These are phyloP conservation scores for Chaetomium strumarium DNA, from an alignment of 2,329 filamentous ascomycete genomes.

Conservation along the genomic window DNA sequence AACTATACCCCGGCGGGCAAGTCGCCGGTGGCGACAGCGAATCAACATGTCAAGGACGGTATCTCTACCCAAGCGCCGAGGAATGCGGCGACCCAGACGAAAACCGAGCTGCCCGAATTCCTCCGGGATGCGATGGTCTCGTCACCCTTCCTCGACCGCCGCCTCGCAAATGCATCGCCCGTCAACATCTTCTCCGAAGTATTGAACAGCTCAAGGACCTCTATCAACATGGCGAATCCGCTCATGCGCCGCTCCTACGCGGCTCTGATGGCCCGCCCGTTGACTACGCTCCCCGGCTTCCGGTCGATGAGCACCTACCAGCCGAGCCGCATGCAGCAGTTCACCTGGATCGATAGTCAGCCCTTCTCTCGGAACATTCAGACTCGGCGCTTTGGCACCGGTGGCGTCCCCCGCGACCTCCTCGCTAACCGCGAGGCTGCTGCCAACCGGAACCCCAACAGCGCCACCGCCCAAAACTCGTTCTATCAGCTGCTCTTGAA, in stretches of 20 bases:
- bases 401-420: slow-evolving; percentile 54
- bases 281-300: slow-evolving; percentile 20
- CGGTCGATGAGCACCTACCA: slow-evolving; percentile 24
- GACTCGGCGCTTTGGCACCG: slow-evolving; percentile 25
- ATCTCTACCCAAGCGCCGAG: background rate
- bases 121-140: slow-evolving; percentile 25
- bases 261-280: slow-evolving; percentile 20
- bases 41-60: background rate
- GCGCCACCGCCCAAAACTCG: slow-evolving; percentile 80
- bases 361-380: slow-evolving; percentile 14
- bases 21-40: slow-evolving; percentile 1
- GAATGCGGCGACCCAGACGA: slow-evolving; percentile 1
- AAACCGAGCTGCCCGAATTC: slow-evolving; percentile 32
- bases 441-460: slow-evolving; percentile 86
- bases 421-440: slow-evolving; percentile 84
- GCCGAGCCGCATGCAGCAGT: slow-evolving; percentile 18
- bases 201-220: slow-evolving; percentile 19
- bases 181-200: slow-evolving; percentile 22
- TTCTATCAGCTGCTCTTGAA: slow-evolving; percentile 90
- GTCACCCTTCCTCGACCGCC: slow-evolving; percentile 26
- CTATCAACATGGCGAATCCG: slow-evolving; percentile 24
- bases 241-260: slow-evolving; percentile 24
- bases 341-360: slow-evolving; percentile 14
- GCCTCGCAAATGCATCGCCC: slow-evolving; percentile 24
- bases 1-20: background rate